phyloP scores from a whole-genome alignment of 768 basidiomycete genomes.

The Rhizopogon rudus region DNA sequence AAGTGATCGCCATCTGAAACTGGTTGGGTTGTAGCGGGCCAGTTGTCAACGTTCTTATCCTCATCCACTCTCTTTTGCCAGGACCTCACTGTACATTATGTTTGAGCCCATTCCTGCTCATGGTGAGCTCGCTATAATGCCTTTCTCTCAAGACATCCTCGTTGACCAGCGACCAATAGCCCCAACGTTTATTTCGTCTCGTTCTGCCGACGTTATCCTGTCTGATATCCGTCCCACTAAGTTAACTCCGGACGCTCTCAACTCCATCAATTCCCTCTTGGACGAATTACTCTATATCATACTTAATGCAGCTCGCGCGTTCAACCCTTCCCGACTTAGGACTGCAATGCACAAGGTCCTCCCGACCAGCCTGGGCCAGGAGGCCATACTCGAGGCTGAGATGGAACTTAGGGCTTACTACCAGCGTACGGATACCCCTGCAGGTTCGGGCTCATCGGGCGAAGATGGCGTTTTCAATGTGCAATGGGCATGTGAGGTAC shows the following conservation, averaged over 20 bases:
- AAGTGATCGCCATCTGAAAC: not conserved
- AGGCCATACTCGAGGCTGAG: slow-evolving; percentile 90
- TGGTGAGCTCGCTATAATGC: slow-evolving; percentile 30
- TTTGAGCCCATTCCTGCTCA: slow-evolving; percentile 34
- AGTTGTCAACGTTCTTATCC: slow-evolving; percentile 2
- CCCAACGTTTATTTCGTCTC: slow-evolving; percentile 74
- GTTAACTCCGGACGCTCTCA: slow-evolving; percentile 74
- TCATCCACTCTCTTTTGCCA: slow-evolving; percentile 10
- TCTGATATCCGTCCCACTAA: slow-evolving; percentile 91
- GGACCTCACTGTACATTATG: slow-evolving; percentile 33
- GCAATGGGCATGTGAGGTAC: slow-evolving; percentile 73
- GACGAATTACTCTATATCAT: slow-evolving; percentile 82
- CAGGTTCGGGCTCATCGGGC: slow-evolving; percentile 20
- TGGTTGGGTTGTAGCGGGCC: not conserved
- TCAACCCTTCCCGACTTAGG: slow-evolving; percentile 71
- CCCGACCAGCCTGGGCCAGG: slow-evolving; percentile 82
- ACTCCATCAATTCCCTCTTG: slow-evolving; percentile 71
- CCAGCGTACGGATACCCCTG: slow-evolving; percentile 55
- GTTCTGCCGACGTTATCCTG: slow-evolving; percentile 87
- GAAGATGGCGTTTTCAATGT: slow-evolving; percentile 64
- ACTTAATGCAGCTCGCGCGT: slow-evolving; percentile 58
- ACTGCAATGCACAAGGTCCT: slow-evolving; percentile 65
- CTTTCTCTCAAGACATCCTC: not conserved
- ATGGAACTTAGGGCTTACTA: slow-evolving; percentile 88
- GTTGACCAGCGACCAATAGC: slow-evolving; percentile 27